A percentile compares a stretch with the other conserved stretches of the same genome.
phyloP scores from a whole-genome alignment of 306 rosid genomes.

The Cicer chorassanicum region DNA sequence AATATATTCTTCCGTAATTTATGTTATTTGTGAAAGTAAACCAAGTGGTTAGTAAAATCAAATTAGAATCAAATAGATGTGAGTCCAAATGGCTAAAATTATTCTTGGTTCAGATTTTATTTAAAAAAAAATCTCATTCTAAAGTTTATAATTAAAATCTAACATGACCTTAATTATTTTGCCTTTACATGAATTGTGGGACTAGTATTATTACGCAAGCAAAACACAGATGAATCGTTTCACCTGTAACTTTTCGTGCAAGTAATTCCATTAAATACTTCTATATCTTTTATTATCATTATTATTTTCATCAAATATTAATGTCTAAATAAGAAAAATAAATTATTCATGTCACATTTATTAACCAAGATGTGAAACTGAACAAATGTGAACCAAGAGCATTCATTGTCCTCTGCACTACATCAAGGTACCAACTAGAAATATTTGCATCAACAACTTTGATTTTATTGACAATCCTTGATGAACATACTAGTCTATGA shows the following conservation, averaged over 20 bases:
- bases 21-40: too few relatives aligned
- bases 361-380: conserved; percentile 14
- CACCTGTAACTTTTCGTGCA: neutral
- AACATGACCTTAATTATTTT: neutral
- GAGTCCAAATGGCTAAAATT: too few relatives aligned
- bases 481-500: conserved; percentile 7
- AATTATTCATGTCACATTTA: conserved; percentile 11
- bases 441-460: conserved; percentile 25
- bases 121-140: neutral
- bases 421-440: conserved; percentile 28
- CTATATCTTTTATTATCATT: neutral
- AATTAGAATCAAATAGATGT: too few relatives aligned
- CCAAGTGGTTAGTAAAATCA: too few relatives aligned
- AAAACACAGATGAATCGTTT: neutral
- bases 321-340: neutral
- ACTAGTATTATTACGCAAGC: neutral
- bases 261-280: neutral
- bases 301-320: neutral
- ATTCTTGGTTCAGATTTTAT: too few relatives aligned
- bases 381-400: neutral
- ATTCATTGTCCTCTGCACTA: conserved; percentile 22
- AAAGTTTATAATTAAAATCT: neutral
- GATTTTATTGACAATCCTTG: conserved; percentile 2
- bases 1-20: too few relatives aligned
- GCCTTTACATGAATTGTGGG: neutral